A percentile compares a stretch with the other conserved stretches of the same genome.
These are phyloP conservation scores for Flaveria bidentis DNA, from an alignment of 129 eudicot species.

Conservation along the genomic window DNA sequence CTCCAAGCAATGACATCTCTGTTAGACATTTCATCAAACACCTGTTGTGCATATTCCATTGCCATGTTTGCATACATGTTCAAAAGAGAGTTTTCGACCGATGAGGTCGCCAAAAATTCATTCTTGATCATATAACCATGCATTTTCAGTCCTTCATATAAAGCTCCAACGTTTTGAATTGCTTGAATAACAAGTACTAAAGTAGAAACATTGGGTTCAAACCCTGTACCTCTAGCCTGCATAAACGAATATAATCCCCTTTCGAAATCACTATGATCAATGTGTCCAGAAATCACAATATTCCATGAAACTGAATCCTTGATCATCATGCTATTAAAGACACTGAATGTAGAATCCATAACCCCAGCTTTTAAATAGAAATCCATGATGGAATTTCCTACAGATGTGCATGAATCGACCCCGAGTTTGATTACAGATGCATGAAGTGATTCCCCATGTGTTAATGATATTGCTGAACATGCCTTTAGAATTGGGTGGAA, in stretches of 20 bases:
- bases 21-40: conserved; percentile 77
- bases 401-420: conserved; percentile 54
- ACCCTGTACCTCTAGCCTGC: conserved; percentile 53
- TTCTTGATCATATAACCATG: conserved; percentile 59
- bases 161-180: conserved; percentile 34
- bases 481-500: conserved; percentile 71
- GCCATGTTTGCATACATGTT: conserved; percentile 45
- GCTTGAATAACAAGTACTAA: conserved; percentile 68
- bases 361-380: conserved; percentile 66
- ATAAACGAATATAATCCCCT: conserved; percentile 49
- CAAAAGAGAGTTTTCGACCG: conserved; percentile 64
- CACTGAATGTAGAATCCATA: conserved; percentile 37
- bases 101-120: conserved; percentile 42
- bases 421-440: conserved; percentile 71
- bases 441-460: conserved; percentile 58
- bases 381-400: conserved; percentile 64
- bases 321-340: conserved; percentile 41
- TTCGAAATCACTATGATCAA: conserved; percentile 45
- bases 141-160: conserved; percentile 45
- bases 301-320: conserved; percentile 86
- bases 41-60: conserved; percentile 51
- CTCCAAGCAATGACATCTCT: conserved; percentile 88
- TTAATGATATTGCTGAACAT: conserved; percentile 43
- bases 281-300: conserved; percentile 52
- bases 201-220: conserved; percentile 71